Conservation (phyloP, 148 eudicot species). For the Camellia sinensis region DNA sequence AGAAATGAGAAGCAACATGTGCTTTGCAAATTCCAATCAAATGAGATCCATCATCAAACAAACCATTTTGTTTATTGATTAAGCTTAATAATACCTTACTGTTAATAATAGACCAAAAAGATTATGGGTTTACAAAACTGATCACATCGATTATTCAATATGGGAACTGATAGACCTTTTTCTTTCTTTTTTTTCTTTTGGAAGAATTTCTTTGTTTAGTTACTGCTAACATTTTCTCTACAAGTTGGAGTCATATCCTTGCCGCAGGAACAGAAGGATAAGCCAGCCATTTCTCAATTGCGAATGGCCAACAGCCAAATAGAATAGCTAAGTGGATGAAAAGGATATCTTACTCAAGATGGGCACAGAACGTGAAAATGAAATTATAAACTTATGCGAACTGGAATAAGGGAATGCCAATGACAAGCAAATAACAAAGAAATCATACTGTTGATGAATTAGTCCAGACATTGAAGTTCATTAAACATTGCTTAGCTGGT, state of each 20-base stretch:
- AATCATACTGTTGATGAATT: neutral
- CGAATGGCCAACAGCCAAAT: neutral
- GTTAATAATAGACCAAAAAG: neutral
- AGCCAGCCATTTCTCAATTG: neutral
- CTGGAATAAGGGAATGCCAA: neutral
- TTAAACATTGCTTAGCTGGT: neutral
- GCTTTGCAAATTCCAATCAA: neutral
- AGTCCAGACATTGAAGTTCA: neutral
- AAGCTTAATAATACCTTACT: neutral
- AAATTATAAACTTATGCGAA: neutral
- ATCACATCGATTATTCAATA: neutral
- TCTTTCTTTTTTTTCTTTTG: neutral
- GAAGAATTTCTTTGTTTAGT: neutral
- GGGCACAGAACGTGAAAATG: neutral
- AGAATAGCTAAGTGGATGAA: neutral
- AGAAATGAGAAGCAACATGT: neutral
- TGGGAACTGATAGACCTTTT: neutral
- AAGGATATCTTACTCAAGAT: too few relatives aligned
- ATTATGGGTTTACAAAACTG: neutral
- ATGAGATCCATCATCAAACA: neutral
- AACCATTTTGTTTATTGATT: neutral
- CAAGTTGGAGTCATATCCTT: neutral
- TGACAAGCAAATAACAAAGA: neutral
- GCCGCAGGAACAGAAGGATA: neutral
- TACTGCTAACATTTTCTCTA: neutral